These are phyloP conservation scores for Botrytis squamosa DNA, from an alignment of 2,329 filamentous ascomycete genomes.

Conservation along the genomic window DNA sequence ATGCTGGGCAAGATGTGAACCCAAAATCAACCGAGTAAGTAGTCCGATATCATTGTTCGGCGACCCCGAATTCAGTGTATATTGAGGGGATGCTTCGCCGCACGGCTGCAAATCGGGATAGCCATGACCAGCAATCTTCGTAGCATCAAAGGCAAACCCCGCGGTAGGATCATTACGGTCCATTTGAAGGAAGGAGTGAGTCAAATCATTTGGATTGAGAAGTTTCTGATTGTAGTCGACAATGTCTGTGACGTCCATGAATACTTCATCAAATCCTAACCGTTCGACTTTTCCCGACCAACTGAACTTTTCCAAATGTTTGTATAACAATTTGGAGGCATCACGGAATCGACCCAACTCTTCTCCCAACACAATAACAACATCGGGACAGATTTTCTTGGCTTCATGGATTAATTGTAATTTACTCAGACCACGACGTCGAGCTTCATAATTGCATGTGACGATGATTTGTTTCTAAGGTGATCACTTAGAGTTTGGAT, in stretches of 20 bases:
- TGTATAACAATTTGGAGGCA: conserved; percentile 77
- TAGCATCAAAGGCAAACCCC: conserved; percentile 81
- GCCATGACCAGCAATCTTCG: conserved; percentile 58
- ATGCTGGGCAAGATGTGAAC: conserved; percentile 76
- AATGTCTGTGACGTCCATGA: conserved; percentile 73
- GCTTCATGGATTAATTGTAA: conserved; percentile 84
- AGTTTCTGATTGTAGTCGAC: conserved; percentile 75
- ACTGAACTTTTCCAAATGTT: conserved; percentile 67
- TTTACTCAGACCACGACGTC: conserved; percentile 71
- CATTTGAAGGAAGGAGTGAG: conserved; percentile 76
- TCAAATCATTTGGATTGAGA: conserved; percentile 64
- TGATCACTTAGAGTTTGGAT: conserved; percentile 39
- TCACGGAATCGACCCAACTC: conserved; percentile 83
- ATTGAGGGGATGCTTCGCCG: conserved; percentile 8
- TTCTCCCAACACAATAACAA: conserved; percentile 83
- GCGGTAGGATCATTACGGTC: conserved; percentile 68
- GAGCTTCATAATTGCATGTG: conserved; percentile 91
- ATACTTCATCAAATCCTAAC: conserved; percentile 86
- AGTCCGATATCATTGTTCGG: conserved; percentile 28
- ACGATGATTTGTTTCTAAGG: conserved; percentile 62
- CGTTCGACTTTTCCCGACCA: conserved; percentile 80
- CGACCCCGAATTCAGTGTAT: neutral
- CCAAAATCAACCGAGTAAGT: conserved; percentile 63
- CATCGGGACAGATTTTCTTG: conserved; percentile 74
- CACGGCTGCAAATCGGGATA: conserved; percentile 23